Evolutionary conservation across 192 early-diverging fungal genomes (phyloP).

Genomic region (Podila verticillata): DNA sequence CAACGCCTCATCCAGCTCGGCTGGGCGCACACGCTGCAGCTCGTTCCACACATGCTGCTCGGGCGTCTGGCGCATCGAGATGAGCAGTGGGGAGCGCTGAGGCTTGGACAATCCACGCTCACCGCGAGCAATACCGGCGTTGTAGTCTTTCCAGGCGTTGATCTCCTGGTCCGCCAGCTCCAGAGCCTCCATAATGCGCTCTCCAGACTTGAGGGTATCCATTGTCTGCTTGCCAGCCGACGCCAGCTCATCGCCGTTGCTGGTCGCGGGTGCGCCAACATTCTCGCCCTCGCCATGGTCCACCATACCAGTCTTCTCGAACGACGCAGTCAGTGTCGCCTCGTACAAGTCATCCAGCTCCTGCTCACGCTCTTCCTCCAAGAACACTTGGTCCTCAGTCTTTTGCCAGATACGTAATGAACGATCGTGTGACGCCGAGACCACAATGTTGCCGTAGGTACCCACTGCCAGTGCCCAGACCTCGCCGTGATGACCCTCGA

Average conservation of each 20-base stretch:
- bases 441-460: conserved; percentile 88
- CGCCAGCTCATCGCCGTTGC: conserved; percentile 64
- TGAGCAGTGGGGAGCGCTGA: conserved; percentile 46
- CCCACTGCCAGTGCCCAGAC: conserved; percentile 93
- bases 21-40: conserved; percentile 80
- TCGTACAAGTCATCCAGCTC: conserved; percentile 94
- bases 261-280: conserved; percentile 38
- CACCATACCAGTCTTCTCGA: conserved; percentile 63
- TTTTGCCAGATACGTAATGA: conserved; percentile 96
- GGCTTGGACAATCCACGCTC: conserved; percentile 43
- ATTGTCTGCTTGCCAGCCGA: conserved; percentile 89
- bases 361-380: conserved; percentile 96
- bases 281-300: conserved; percentile 62
- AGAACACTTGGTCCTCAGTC: conserved; percentile 92
- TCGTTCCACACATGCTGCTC: conserved; percentile 86
- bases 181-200: conserved; percentile 92
- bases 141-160: conserved; percentile 70
- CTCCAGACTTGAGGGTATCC: conserved; percentile 97
- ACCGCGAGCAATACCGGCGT: conserved; percentile 54
- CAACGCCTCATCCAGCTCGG: conserved; percentile 90
- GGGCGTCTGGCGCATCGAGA: conserved; percentile 50
- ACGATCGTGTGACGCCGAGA: conserved; percentile 92
- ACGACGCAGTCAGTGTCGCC: conserved; percentile 71
- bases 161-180: conserved; percentile 89
- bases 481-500: conserved; percentile 93